These are phyloP conservation scores for Aspergillus asperescens DNA, from an alignment of 495 filamentous ascomycete genomes.

Conservation along the genomic window DNA sequence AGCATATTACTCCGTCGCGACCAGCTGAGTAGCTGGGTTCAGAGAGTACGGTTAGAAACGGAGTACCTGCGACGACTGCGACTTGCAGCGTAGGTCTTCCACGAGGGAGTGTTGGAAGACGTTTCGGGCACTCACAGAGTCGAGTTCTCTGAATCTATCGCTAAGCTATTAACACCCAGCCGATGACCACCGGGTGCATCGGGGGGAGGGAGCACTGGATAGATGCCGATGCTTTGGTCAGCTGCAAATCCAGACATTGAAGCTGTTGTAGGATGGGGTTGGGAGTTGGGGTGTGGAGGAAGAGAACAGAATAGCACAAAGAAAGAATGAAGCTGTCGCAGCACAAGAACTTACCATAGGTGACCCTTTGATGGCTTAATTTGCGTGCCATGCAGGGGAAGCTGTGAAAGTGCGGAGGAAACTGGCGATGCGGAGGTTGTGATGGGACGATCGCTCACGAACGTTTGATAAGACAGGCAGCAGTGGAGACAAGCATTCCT, in stretches of 20 bases:
- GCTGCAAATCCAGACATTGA: slow-evolving; percentile 2
- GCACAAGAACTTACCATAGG: slow-evolving; percentile 35
- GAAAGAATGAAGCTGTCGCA: slow-evolving; percentile 8
- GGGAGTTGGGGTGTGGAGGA: neutral
- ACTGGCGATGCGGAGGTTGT: slow-evolving; percentile 37
- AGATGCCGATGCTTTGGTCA: slow-evolving; percentile 17
- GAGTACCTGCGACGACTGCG: slow-evolving; percentile 16
- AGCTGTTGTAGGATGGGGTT: neutral
- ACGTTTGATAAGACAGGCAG: slow-evolving; percentile 2
- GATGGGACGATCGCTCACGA: slow-evolving; percentile 25
- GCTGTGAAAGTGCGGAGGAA: slow-evolving; percentile 17
- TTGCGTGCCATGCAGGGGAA: slow-evolving; percentile 43
- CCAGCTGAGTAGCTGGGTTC: slow-evolving; percentile 81
- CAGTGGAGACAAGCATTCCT: neutral
- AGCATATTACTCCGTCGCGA: slow-evolving; percentile 91
- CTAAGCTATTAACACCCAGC: slow-evolving; percentile 88
- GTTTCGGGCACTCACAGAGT: slow-evolving; percentile 64
- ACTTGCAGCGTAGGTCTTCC: slow-evolving; percentile 1
- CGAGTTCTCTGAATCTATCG: slow-evolving; percentile 74
- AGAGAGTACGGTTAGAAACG: slow-evolving; percentile 18
- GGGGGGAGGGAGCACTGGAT: slow-evolving; percentile 82
- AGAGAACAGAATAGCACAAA: slow-evolving; percentile 49
- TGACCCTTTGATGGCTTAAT: slow-evolving; percentile 47
- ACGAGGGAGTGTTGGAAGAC: neutral
- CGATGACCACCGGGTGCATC: slow-evolving; percentile 88